Base-by-base conservation (phyloP, 768 basidiomycete species). In the Pleurotus platypus region DNA sequence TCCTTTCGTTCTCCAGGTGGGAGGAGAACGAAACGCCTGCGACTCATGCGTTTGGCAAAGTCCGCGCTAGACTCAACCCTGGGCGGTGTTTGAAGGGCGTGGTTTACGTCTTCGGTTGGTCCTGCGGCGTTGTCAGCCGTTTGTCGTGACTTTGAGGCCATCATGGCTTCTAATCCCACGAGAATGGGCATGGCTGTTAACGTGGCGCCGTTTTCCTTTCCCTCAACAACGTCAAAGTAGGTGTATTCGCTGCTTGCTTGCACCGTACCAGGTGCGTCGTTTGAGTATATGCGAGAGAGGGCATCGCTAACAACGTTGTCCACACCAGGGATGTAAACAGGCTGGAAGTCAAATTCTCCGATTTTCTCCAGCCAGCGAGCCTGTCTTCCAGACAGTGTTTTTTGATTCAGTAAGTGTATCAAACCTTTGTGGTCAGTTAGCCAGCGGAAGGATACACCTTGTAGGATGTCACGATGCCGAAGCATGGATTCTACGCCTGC, bases 261-360 rank as follows among this genome's bases (percentile, higher is more conserved):
- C 11, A 63, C 57, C 0, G 57, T 62, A 0, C 65, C 64, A 15
- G 59, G 53, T 7, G 26, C n/a, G 26, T 59, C 53, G 24, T 60
- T 57, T 2, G 61, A 55, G 40, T 63, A 66, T 5, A 67, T 40
- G 0, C 67, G 60, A 0, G 72, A 75, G 5, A 78, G 58, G 0
- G 72, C 65, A 55, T 78, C 72, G 0, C 72, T 66, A 1, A 67
- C 56, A 1, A 61, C 58, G 45, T 64, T 64, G 8, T 60, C 54
- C 2, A 38, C 38, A 2, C 63, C 63, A 4, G 61, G 63, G 1
- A 64, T 45, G 47, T 64, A 64, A 1, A 45, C 27, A 2, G 62
- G 43, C 16, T 64, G 56, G 39, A 60, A 64, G 46, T 64, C 54
- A 27, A 64, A 64, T 20, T 62, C 49, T 12, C 51, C 37, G 13